Conservation (phyloP, 2,329 filamentous ascomycete genomes). For the Xylariales sp. region DNA sequence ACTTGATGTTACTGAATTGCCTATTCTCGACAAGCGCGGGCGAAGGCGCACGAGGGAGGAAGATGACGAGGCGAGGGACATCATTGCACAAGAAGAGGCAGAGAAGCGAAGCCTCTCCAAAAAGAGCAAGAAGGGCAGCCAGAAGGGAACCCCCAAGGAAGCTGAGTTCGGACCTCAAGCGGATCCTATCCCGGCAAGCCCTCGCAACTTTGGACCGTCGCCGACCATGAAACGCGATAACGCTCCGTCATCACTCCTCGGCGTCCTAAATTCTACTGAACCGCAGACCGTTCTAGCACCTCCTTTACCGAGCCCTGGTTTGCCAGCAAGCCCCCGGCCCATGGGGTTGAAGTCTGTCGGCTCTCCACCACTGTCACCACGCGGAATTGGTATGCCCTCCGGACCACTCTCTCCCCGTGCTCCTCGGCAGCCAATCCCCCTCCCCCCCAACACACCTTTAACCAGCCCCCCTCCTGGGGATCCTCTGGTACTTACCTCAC, state of each 20-base stretch:
- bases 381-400: constrained; percentile 39
- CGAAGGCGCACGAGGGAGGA: constrained; percentile 82
- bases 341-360: constrained; percentile 45
- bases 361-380: constrained; percentile 67
- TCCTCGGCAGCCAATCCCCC: constrained; percentile 67
- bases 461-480: constrained; percentile 49
- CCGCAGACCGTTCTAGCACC: constrained; percentile 28
- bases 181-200: constrained; percentile 32
- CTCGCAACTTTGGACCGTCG: constrained; percentile 25
- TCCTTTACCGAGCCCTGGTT: constrained; percentile 53
- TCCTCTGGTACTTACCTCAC: constrained; percentile 31
- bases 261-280: constrained; percentile 38
- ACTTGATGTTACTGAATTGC: constrained; percentile 62
- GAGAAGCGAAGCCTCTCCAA: constrained; percentile 70
- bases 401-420: constrained; percentile 67
- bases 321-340: constrained; percentile 58
- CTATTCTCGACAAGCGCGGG: constrained; percentile 58
- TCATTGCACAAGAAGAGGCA: constrained; percentile 60
- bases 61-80: constrained; percentile 75
- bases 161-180: constrained; percentile 20
- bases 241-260: constrained; percentile 47
- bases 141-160: constrained; percentile 41
- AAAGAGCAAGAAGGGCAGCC: constrained; percentile 58
- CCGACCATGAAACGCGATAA: constrained; percentile 30
- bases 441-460: constrained; percentile 66